phyloP scores from a whole-genome alignment of 2,329 filamentous ascomycete species.

The Colletotrichum camelliae region DNA sequence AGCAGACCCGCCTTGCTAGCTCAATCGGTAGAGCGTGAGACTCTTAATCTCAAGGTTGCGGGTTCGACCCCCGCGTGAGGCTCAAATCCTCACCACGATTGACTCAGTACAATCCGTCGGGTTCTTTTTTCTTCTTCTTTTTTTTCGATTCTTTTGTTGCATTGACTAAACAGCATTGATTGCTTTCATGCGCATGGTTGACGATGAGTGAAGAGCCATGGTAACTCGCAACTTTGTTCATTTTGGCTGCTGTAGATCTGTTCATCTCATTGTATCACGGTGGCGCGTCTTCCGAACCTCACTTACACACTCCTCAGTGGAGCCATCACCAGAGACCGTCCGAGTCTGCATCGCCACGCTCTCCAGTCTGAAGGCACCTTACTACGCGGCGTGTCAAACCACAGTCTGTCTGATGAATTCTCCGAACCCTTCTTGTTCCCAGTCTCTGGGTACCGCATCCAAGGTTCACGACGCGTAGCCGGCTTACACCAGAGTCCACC shows the following conservation, averaged over 20 bases:
- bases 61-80: conserved; percentile 30
- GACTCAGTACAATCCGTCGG: not conserved
- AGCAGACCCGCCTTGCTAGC: conserved; percentile 52
- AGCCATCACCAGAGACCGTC: not conserved
- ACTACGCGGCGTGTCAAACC: not conserved
- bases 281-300: not conserved
- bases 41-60: conserved; percentile 53
- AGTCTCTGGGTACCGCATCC: not conserved
- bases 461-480: not conserved
- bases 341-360: not conserved
- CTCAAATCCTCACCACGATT: conserved; percentile 22
- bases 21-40: conserved; percentile 79
- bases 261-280: not conserved
- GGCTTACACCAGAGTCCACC: not conserved
- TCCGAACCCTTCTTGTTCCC: not conserved
- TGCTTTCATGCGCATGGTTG: not conserved
- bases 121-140: not conserved
- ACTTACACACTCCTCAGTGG: not conserved
- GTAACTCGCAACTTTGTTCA: not conserved
- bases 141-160: not conserved
- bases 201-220: not conserved
- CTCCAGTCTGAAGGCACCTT: rapidly evolving
- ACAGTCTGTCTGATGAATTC: not conserved
- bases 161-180: not conserved
- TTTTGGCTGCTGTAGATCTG: not conserved